Conservation (phyloP, 257 asterid species). For the Osmanthus fragrans region DNA sequence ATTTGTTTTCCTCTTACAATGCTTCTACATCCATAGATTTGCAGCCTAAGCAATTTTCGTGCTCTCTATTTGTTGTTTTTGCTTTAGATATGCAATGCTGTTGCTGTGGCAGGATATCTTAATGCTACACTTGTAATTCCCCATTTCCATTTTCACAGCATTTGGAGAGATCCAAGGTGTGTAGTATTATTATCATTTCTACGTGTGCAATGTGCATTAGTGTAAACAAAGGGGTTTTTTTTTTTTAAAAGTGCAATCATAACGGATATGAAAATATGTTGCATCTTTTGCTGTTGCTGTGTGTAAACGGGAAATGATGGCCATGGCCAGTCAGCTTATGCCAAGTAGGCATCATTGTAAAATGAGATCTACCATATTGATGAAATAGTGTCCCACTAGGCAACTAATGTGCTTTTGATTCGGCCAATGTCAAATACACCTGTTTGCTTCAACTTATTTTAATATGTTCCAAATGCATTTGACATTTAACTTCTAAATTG, state of each 20-base stretch:
- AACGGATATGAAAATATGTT: neutral
- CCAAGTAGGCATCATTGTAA: neutral
- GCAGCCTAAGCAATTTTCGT: neutral
- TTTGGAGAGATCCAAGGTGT: slow-evolving; percentile 98
- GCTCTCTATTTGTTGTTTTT: slow-evolving; percentile 23
- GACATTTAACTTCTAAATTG: neutral
- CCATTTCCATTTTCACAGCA: slow-evolving; percentile 90
- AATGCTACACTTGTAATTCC: slow-evolving; percentile 97
- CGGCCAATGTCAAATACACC: neutral
- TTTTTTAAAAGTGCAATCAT: neutral
- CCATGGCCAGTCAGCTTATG: neutral
- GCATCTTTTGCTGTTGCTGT: neutral
- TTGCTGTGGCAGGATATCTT: slow-evolving; percentile 96
- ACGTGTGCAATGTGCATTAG: neutral
- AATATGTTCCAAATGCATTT: neutral
- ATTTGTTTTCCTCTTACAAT: neutral
- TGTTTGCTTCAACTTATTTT: slow-evolving; percentile 5
- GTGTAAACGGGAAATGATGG: neutral
- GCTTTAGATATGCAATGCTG: slow-evolving; percentile 98
- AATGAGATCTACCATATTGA: neutral
- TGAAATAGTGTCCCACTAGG: neutral
- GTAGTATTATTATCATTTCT: slow-evolving; percentile 22
- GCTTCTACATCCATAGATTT: slow-evolving; percentile 1
- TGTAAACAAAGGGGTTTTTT: neutral
- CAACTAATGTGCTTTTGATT: neutral